These are phyloP conservation scores for Puccinia sorghi DNA, from an alignment of 1,284 basidiomycete genomes.

Conservation along the genomic window DNA sequence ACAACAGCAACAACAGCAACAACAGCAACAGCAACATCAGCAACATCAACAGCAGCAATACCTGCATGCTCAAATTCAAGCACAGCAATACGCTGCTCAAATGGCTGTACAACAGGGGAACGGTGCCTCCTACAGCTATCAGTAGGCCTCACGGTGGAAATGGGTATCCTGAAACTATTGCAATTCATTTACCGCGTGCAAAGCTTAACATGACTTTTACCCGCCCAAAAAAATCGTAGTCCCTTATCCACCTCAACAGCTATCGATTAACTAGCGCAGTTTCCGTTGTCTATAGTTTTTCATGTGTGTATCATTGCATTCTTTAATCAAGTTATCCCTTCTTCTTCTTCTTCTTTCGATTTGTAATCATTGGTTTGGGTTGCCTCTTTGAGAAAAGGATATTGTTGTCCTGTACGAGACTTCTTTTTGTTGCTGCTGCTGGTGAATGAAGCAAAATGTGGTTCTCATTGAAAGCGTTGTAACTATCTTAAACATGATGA, in stretches of 20 bases:
- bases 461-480: not conserved
- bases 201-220: not conserved
- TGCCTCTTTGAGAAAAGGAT: not conserved
- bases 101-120: conserved; percentile 48
- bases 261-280: not conserved
- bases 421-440: no score
- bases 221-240: not conserved
- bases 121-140: conserved; percentile 43
- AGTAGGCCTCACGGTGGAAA: not conserved
- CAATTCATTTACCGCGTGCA: not conserved
- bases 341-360: not conserved
- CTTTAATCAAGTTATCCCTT: not conserved
- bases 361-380: not conserved
- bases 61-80: conserved; percentile 47
- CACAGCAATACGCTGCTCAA: conserved; percentile 50
- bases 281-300: not conserved
- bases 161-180: not conserved
- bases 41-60: conserved; percentile 45
- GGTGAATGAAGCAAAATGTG: not conserved
- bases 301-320: not conserved
- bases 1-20: conserved; percentile 45
- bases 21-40: conserved; percentile 44
- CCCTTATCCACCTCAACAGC: not conserved
- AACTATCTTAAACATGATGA: not conserved
- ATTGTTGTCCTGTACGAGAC: no score